These are phyloP conservation scores for Santalum album DNA, from an alignment of 164 flowering plant genomes.

Conservation along the genomic window DNA sequence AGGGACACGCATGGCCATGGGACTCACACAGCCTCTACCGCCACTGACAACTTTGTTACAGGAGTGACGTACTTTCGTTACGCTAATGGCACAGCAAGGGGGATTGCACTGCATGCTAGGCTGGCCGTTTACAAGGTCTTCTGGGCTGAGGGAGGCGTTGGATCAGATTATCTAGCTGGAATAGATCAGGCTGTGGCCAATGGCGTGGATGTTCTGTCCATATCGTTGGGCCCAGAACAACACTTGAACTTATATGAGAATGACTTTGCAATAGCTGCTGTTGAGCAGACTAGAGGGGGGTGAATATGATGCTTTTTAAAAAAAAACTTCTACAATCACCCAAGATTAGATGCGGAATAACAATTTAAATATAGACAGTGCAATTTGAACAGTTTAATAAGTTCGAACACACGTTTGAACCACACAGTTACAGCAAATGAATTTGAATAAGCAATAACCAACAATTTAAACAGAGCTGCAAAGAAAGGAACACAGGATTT, in stretches of 20 bases:
- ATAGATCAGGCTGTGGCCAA: constrained; percentile 50
- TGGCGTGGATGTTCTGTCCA: constrained; percentile 62
- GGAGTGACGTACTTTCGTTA: constrained; percentile 40
- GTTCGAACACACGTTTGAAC: too few species aligned
- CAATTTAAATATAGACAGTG: too few species aligned
- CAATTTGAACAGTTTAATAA: too few species aligned
- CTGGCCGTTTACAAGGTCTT: constrained; percentile 57
- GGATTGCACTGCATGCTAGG: constrained; percentile 47
- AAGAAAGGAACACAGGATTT: too few species aligned
- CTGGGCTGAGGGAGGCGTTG: constrained; percentile 20
- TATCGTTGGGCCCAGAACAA: constrained; percentile 37
- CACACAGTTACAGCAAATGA: too few species aligned
- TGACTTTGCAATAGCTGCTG: constrained; percentile 44
- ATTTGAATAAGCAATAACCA: too few species aligned
- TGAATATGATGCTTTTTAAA: too few species aligned
- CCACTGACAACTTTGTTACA: constrained; percentile 39
- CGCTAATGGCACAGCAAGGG: constrained; percentile 45
- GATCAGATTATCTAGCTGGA: constrained; percentile 46
- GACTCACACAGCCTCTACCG: constrained; percentile 54
- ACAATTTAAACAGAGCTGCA: too few species aligned
- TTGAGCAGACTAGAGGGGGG: too few species aligned
- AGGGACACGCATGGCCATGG: constrained; percentile 59
- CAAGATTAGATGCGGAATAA: too few species aligned
- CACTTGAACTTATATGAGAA: constrained; percentile 24
- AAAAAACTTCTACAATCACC: too few species aligned